Evolutionary conservation across 345 rosid species (phyloP), one percentile per base, ranked within the genome.

Genomic region (Excoecaria agallocha): DNA sequence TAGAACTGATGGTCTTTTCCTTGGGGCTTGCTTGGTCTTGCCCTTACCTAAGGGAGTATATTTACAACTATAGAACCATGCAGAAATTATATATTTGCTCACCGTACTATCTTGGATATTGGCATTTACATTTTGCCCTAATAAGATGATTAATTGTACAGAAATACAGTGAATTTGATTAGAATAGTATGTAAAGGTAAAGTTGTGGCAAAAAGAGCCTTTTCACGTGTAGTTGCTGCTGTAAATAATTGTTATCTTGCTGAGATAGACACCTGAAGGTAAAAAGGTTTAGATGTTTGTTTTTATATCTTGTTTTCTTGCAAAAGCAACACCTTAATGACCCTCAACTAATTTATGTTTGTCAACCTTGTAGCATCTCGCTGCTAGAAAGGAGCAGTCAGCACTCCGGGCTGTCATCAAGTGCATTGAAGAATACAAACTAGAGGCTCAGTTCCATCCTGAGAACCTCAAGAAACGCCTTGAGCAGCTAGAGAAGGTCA

Each of bases 361-460:
- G 59, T 62, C n/a, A 12, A 67, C 55, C 41, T 74, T 72, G 22
- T 85, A 93, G 99, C 90, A 88, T 56, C 82, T 91, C 5, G 97
- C 97, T 81, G 90, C 85, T 5, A 88, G 98, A 38, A 95, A 93
- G 77, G 99, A 95, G 85, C 99, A 91, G 77, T 91, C 98, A 62
- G 99, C 99, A 3, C 91, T 95, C 24, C 86, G 87, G 62, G 89
- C 98, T 12, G 97, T 95, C 55, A 84, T 95, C 66, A 95, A 90
- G 78, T 95, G 99, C 93, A 91, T 95, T 56, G 99, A 91, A 84
- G 99, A 95, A 83, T 95, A 95, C 92, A 89, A 93, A 81, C 92
- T 95, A 16, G 96, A 86, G 74, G 84, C 84, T 19, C 90, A 86
- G 72, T 87, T 95, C 84, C 94, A 96, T 11, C 92, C 96, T 19